phyloP scores from a whole-genome alignment of 371 early-diverging fungal species.

The Mucor indicus region DNA sequence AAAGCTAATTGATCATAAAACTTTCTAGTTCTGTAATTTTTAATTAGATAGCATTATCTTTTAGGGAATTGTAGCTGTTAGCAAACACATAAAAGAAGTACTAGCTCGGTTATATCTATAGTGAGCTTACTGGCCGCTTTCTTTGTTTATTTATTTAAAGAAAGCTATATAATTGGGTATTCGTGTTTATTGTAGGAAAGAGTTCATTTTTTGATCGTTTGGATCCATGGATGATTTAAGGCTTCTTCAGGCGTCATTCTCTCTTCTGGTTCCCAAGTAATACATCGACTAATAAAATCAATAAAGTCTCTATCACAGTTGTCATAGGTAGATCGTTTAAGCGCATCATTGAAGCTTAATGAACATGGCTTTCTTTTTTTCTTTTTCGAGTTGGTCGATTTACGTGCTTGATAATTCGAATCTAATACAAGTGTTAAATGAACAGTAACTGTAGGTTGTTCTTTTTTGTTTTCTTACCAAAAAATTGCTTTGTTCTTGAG shows the following conservation, averaged over 20 bases:
- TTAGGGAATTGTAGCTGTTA: no score
- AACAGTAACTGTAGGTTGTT: no score
- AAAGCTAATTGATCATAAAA: no score
- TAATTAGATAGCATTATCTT: no score
- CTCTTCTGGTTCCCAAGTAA: constrained; percentile 84
- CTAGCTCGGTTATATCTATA: no score
- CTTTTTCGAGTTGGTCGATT: constrained; percentile 80
- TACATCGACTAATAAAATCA: constrained; percentile 79
- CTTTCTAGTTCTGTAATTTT: no score
- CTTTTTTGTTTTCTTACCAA: no score
- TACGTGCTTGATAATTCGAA: constrained; percentile 58
- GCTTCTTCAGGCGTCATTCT: constrained; percentile 83
- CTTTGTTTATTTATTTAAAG: no score
- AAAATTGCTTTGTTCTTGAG: constrained; percentile 79
- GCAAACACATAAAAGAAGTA: no score
- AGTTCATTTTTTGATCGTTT: constrained; percentile 12
- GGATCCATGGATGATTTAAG: constrained; percentile 68
- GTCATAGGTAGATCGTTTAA: constrained; percentile 39
- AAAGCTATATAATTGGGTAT: no score
- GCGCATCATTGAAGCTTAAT: constrained; percentile 64
- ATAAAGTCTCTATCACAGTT: constrained; percentile 70
- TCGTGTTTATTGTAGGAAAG: no score
- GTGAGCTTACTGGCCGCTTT: no score
- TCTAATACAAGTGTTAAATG: constrained; percentile 48
- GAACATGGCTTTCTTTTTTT: constrained; percentile 74